Evolutionary conservation across 2,329 filamentous ascomycete genomes (phyloP), one percentile per base, ranked within the genome.

Genomic region (Berkeleyomyces rouxiae): DNA sequence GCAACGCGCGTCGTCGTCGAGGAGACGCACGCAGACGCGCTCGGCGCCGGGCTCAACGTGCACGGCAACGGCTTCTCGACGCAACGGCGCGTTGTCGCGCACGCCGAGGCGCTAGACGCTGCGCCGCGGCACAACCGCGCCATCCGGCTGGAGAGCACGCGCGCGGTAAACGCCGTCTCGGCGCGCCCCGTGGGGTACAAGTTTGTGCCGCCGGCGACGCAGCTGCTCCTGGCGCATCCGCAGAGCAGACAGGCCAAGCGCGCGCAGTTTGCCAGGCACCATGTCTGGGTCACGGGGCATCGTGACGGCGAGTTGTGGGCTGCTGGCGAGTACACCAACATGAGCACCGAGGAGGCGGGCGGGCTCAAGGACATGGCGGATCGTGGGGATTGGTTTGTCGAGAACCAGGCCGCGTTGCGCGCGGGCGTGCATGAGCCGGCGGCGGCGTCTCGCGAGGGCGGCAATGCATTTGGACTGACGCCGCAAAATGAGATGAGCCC

Each of bases 41-140:
- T 72, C 68, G 76, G 82, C 66, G 73, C 78, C 0, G 69, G 76
- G 31, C 79, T 77, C 2, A 87, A 87, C 67, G 82, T 83, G 0
- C 74, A 78, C 46, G 83, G 84, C 37, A 85, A 84, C 68, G 77
- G 75, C 62, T 87, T 85, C 71, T 73, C 79, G 63, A 71, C 85
- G 53, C 72, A 74, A 16, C 78, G 81, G 58, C 75, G 72, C 0
- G 67, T 71, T 0, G 71, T 85, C 4, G 72, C 76, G 43, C 71
- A 71, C 49, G 76, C 80, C 1, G 68, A 73, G 3, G 76, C 76
- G 63, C 70, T 80, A 3, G 79, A 82, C 60, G 79, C 81, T 0
- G 79, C 79, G 64, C 79, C 81, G 0, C 69, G 71, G 7, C 70
- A 78, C 42, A 83, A 83, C 64, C 74, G 78, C 1, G 69, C 74